Evolutionary conservation across 768 basidiomycete species (phyloP).

Genomic region (Macrolepiota fuliginosa): DNA sequence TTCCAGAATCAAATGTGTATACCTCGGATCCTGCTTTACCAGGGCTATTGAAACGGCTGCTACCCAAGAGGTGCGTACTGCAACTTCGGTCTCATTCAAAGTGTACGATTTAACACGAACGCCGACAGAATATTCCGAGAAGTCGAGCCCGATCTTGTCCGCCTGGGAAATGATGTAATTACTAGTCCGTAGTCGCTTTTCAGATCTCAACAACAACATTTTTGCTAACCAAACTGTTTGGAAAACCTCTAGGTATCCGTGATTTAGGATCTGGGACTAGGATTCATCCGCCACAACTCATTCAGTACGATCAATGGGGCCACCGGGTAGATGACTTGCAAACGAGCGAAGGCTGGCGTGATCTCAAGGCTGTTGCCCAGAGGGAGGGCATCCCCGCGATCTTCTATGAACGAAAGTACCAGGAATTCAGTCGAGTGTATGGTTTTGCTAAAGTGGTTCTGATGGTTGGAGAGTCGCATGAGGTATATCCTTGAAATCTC

Average conservation of each 20-base stretch:
- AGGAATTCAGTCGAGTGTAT: slow-evolving; percentile 58
- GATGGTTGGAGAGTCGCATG: slow-evolving; percentile 62
- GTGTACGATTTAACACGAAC: background rate
- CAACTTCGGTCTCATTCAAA: background rate
- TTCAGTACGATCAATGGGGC: slow-evolving; percentile 78
- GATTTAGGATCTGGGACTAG: slow-evolving; percentile 41
- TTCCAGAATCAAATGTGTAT: slow-evolving; percentile 59
- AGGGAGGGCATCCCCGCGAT: slow-evolving; percentile 67
- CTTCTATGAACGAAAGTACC: slow-evolving; percentile 62
- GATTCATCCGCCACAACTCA: slow-evolving; percentile 47
- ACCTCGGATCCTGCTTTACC: slow-evolving; percentile 62
- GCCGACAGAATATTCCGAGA: slow-evolving; percentile 39
- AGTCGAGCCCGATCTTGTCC: slow-evolving; percentile 59
- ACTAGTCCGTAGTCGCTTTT: slow-evolving; percentile 39
- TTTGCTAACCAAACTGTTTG: background rate
- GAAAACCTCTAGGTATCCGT: slow-evolving; percentile 45
- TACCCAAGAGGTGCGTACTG: slow-evolving; percentile 42
- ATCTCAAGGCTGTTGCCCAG: slow-evolving; percentile 58
- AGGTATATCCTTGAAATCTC: slow-evolving; percentile 29
- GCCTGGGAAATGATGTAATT: slow-evolving; percentile 54
- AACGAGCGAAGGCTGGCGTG: slow-evolving; percentile 73
- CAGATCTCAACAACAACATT: background rate
- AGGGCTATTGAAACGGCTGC: slow-evolving; percentile 50
- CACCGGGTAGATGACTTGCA: slow-evolving; percentile 60
- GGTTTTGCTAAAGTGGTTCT: slow-evolving; percentile 66